Evolutionary conservation across 1,284 basidiomycete species (phyloP).

Genomic region (Apiotrichum porosum): DNA sequence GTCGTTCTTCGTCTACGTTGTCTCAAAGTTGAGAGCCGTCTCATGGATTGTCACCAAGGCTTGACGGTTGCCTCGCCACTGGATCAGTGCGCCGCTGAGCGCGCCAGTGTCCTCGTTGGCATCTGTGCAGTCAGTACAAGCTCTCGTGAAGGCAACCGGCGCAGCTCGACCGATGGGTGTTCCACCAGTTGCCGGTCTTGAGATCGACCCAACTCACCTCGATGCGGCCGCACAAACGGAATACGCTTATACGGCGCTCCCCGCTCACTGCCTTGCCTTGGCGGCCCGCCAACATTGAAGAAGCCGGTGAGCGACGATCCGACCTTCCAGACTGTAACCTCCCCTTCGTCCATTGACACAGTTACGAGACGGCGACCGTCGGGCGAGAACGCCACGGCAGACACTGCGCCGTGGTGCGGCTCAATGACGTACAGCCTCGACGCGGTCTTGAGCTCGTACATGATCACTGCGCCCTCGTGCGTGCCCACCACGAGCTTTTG

Average conservation of each 20-base stretch:
- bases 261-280: slow-evolving; percentile 72
- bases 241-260: slow-evolving; percentile 80
- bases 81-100: slow-evolving; percentile 68
- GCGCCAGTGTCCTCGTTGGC: slow-evolving; percentile 56
- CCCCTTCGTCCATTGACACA: slow-evolving; percentile 74
- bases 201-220: slow-evolving; percentile 48
- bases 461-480: slow-evolving; percentile 83
- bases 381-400: slow-evolving; percentile 81
- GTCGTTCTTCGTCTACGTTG: slow-evolving; percentile 38
- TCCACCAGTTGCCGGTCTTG: no score
- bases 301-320: slow-evolving; percentile 78
- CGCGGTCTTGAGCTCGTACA: slow-evolving; percentile 95
- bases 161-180: no score
- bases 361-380: slow-evolving; percentile 88
- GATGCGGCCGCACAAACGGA: slow-evolving; percentile 57
- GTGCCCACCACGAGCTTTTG: slow-evolving; percentile 93
- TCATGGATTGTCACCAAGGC: slow-evolving; percentile 76
- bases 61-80: slow-evolving; percentile 75
- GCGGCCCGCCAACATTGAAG: slow-evolving; percentile 85
- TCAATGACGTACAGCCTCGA: slow-evolving; percentile 92
- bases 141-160: no score
- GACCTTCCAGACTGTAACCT: slow-evolving; percentile 83
- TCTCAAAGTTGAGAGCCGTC: slow-evolving; percentile 75
- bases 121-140: slow-evolving; percentile 1
- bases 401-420: slow-evolving; percentile 71